phyloP scores from a whole-genome alignment of 2,329 filamentous ascomycete species.

The Exutisphaerella laricina region DNA sequence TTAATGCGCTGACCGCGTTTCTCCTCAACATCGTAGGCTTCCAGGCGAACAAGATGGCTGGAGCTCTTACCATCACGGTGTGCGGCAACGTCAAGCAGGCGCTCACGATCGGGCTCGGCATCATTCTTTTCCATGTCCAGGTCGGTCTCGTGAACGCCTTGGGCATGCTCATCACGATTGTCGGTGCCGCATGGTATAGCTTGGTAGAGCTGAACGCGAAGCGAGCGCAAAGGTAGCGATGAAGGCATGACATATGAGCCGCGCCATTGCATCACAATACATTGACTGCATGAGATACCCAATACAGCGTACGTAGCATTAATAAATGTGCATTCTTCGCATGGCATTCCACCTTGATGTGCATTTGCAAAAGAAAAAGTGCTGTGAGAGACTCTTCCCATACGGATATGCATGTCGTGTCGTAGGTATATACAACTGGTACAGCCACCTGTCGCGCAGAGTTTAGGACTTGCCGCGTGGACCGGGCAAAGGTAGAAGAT shows the following conservation, averaged over 20 bases:
- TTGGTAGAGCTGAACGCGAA: constrained; percentile 51
- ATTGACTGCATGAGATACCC: background rate
- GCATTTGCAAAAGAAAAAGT: too few species aligned
- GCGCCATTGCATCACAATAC: background rate
- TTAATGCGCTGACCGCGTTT: constrained; percentile 33
- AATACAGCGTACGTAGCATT: too few species aligned
- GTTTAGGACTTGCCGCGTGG: too few species aligned
- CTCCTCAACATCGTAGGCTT: constrained; percentile 36
- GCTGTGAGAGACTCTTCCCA: too few species aligned
- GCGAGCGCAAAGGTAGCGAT: background rate
- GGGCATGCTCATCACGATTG: constrained; percentile 50
- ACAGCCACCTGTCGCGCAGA: too few species aligned
- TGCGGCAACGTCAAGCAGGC: constrained; percentile 37
- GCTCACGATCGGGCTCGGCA: constrained; percentile 35
- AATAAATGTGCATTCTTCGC: background rate
- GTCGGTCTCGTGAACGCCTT: constrained; percentile 45
- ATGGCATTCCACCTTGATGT: background rate
- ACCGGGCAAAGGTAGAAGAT: too few species aligned
- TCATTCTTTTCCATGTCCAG: constrained; percentile 34
- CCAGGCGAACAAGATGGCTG: constrained; percentile 36
- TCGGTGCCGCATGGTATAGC: constrained; percentile 54
- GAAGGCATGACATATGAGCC: background rate
- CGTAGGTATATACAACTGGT: too few species aligned
- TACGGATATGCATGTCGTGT: too few species aligned
- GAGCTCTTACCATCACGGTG: constrained; percentile 35